phyloP scores from a whole-genome alignment of 352 stramenopile species.

The Phytophthora ramorum region DNA sequence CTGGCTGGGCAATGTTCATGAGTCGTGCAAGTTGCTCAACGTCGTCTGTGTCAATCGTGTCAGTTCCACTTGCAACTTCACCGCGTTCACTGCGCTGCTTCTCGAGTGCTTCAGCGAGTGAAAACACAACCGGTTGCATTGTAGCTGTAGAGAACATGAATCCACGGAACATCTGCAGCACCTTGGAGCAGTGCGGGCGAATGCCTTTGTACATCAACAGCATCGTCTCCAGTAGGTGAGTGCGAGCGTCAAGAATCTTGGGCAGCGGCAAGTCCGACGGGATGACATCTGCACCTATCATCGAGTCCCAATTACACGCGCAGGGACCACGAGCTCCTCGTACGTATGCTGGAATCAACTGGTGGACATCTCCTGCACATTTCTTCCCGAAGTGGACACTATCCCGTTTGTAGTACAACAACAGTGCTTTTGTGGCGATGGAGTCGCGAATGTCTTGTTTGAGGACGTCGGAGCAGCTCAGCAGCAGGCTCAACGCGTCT shows the following conservation, averaged over 20 bases:
- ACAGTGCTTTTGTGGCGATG: constrained; percentile 6
- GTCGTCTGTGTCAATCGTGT: not conserved
- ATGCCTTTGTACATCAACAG: constrained; percentile 14
- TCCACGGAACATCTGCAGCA: constrained; percentile 1
- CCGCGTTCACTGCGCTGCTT: not conserved
- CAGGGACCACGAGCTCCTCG: constrained; percentile 2
- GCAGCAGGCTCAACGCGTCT: constrained; percentile 4
- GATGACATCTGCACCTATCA: not conserved
- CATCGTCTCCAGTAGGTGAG: constrained; percentile 7
- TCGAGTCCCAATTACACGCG: constrained; percentile 5
- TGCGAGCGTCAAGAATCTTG: not conserved
- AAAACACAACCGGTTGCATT: constrained; percentile 15
- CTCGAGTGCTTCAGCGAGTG: not conserved
- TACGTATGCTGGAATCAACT: not conserved
- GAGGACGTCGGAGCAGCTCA: not conserved
- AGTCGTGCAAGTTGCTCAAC: not conserved
- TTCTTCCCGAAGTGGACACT: constrained; percentile 7
- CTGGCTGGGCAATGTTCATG: not conserved
- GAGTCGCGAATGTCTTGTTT: constrained; percentile 7
- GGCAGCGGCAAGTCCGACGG: not conserved
- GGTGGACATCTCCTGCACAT: constrained; percentile 12
- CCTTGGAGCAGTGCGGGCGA: not conserved
- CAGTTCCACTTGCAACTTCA: not conserved
- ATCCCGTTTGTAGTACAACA: not conserved
- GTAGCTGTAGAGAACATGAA: not conserved